Evolutionary conservation across 805 yeast species (phyloP).

Genomic region (Ogataea pini): DNA sequence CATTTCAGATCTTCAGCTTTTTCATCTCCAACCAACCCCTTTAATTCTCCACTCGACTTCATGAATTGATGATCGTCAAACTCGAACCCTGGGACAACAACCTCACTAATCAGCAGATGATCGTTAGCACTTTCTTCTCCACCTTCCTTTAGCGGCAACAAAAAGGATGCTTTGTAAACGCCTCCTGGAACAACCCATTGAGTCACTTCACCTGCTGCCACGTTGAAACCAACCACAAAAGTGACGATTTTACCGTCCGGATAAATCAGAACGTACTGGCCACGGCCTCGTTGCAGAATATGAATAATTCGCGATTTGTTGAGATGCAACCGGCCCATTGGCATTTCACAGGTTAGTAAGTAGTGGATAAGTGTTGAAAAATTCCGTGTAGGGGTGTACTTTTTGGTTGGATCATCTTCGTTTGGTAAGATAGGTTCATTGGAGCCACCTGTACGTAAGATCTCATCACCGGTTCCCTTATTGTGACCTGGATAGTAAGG

Average conservation of each 20-base stretch:
- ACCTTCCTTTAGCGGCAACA: constrained; percentile 38
- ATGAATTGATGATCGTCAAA: constrained; percentile 52
- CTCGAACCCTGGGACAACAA: constrained; percentile 64
- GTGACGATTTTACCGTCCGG: constrained; percentile 52
- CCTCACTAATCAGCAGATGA: constrained; percentile 51
- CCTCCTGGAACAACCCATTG: constrained; percentile 70
- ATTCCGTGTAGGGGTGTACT: constrained; percentile 36
- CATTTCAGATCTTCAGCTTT: constrained; percentile 39
- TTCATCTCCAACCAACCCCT: constrained; percentile 38
- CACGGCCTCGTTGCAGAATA: constrained; percentile 55
- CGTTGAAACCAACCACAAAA: constrained; percentile 54
- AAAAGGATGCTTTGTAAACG: constrained; percentile 56
- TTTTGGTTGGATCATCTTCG: constrained; percentile 19
- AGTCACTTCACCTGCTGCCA: constrained; percentile 46
- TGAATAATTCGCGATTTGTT: constrained; percentile 57
- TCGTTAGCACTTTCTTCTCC: constrained; percentile 38
- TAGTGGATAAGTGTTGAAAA: constrained; percentile 55
- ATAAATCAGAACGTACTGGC: constrained; percentile 53
- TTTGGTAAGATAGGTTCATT: constrained; percentile 16
- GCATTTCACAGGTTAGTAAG: constrained; percentile 50
- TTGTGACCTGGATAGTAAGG: constrained; percentile 39
- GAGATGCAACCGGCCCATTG: constrained; percentile 51
- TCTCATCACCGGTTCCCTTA: constrained; percentile 18
- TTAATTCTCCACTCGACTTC: constrained; percentile 35
- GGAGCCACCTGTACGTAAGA: constrained; percentile 16